Evolutionary conservation across 331 rosid genomes (phyloP).

Genomic region (Prunus yedoensis): DNA sequence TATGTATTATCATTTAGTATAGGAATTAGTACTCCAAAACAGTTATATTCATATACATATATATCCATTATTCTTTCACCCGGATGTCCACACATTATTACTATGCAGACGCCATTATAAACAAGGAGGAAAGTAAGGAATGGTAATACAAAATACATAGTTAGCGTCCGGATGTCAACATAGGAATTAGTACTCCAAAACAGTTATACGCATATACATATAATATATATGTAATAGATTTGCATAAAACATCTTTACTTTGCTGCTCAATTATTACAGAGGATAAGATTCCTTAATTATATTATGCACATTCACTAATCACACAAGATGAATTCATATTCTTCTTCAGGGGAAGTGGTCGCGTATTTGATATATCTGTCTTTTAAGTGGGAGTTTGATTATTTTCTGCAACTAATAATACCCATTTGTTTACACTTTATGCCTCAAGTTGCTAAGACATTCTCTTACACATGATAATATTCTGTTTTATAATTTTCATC

Average conservation of each 20-base stretch:
- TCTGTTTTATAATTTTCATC: not conserved
- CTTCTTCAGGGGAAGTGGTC: slow-evolving; percentile 24
- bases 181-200: too few relatives aligned
- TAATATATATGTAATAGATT: not conserved
- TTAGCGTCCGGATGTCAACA: accelerated
- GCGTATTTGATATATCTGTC: slow-evolving; percentile 21
- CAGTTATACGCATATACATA: not conserved
- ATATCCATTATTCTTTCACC: too few relatives aligned
- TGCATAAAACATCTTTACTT: slow-evolving; percentile 18
- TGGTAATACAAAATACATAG: too few relatives aligned
- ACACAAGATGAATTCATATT: slow-evolving; percentile 20
- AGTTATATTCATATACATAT: too few relatives aligned
- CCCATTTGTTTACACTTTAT: slow-evolving; percentile 24
- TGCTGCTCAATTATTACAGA: slow-evolving; percentile 31
- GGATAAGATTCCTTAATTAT: slow-evolving; percentile 41
- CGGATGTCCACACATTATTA: too few relatives aligned
- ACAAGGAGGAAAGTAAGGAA: too few relatives aligned
- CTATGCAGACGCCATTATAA: accelerated
- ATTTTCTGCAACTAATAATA: slow-evolving; percentile 26
- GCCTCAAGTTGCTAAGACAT: slow-evolving; percentile 34
- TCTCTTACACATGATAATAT: slow-evolving; percentile 14
- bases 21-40: too few relatives aligned
- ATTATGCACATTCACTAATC: slow-evolving; percentile 28
- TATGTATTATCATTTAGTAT: too few relatives aligned
- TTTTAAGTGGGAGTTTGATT: slow-evolving; percentile 16